phyloP scores from a whole-genome alignment of 2,329 filamentous ascomycete genomes.

The Fusarium odoratissimum region DNA sequence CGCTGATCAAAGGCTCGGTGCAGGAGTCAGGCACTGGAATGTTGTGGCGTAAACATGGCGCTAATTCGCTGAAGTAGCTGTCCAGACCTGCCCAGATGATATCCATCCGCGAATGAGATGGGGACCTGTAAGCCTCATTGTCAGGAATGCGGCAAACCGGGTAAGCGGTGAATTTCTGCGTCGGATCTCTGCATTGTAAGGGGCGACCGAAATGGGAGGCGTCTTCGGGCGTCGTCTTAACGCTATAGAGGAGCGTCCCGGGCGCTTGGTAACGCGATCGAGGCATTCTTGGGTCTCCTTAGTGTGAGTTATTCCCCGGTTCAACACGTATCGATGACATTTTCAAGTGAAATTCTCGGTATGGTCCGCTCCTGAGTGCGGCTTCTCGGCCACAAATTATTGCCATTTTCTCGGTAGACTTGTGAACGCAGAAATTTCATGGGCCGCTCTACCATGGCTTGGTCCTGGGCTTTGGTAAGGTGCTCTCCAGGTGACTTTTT shows the following conservation, averaged over 20 bases:
- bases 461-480: neutral
- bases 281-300: neutral
- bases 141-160: neutral
- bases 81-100: neutral
- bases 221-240: neutral
- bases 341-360: neutral
- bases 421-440: accelerated
- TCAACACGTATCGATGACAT: accelerated
- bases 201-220: too few relatives aligned
- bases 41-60: neutral
- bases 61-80: neutral
- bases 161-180: neutral
- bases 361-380: neutral
- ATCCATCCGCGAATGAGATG: neutral
- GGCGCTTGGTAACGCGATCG: neutral
- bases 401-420: too few relatives aligned
- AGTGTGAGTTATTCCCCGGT: too few relatives aligned
- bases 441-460: too few relatives aligned
- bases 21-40: neutral
- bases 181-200: neutral
- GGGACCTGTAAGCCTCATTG: accelerated
- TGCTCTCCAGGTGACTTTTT: neutral
- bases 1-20: neutral
- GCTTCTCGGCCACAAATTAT: neutral
- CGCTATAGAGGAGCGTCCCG: neutral